These are phyloP conservation scores for Neurospora sp. DNA, from an alignment of 495 filamentous ascomycete species.

Conservation along the genomic window DNA sequence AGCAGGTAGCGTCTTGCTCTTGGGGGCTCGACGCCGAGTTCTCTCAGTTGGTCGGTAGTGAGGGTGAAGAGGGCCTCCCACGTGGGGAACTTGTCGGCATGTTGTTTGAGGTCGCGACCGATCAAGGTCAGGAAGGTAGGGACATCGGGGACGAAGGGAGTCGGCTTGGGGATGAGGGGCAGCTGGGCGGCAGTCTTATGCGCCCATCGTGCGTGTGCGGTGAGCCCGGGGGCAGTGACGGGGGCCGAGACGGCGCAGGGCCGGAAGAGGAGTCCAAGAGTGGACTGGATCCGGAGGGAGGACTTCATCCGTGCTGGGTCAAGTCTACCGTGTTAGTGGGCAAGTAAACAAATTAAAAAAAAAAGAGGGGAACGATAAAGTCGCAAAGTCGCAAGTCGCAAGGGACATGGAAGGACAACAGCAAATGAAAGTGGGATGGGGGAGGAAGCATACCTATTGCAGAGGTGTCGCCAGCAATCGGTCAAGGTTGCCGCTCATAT, in stretches of 20 bases:
- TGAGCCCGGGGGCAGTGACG: conserved; percentile 12
- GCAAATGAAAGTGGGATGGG: not conserved
- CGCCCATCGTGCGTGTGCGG: conserved; percentile 21
- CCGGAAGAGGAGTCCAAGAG: conserved; percentile 22
- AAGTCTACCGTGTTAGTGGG: not conserved
- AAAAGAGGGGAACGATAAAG: not conserved
- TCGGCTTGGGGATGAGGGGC: conserved; percentile 55
- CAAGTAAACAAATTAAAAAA: not conserved
- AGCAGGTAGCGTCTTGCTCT: conserved; percentile 74
- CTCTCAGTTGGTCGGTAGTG: conserved; percentile 63
- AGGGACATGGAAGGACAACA: not conserved
- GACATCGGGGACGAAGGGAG: conserved; percentile 77
- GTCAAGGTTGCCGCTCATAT: conserved; percentile 5
- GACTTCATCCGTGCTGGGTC: conserved; percentile 21
- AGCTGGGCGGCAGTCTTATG: conserved; percentile 23
- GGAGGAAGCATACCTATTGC: conserved; percentile 8
- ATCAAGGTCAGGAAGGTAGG: conserved; percentile 84
- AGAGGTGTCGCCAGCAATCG: conserved; percentile 3
- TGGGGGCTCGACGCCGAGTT: conserved; percentile 78
- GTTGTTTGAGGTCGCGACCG: conserved; percentile 71
- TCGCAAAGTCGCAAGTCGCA: not conserved
- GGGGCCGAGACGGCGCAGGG: conserved; percentile 11
- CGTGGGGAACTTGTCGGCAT: conserved; percentile 70
- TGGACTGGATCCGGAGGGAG: conserved; percentile 14
- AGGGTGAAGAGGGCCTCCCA: conserved; percentile 85